phyloP scores from a whole-genome alignment of 345 rosid species.

The Gossypium rotundifolium region DNA sequence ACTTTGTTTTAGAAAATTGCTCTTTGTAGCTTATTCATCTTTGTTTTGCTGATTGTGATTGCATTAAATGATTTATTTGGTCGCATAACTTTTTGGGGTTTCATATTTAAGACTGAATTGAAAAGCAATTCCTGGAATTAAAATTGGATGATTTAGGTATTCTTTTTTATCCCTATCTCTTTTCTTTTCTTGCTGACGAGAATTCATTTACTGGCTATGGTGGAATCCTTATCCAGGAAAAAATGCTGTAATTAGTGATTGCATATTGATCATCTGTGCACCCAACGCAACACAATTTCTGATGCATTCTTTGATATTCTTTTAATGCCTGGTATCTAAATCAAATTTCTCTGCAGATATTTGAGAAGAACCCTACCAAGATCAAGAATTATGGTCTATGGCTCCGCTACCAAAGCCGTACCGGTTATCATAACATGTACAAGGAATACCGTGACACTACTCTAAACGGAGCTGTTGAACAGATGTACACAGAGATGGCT shows the following conservation, averaged over 20 bases:
- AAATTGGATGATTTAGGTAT: background rate
- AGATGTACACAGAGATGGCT: constrained; percentile 63
- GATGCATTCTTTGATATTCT: background rate
- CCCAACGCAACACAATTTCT: background rate
- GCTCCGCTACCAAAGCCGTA: constrained; percentile 54
- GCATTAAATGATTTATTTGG: background rate
- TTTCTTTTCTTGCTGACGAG: background rate
- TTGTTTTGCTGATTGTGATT: background rate
- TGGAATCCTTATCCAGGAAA: background rate
- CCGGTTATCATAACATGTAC: constrained; percentile 51
- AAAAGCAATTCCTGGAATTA: background rate
- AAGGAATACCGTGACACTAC: constrained; percentile 50
- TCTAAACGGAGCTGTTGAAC: constrained; percentile 57
- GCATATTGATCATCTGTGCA: background rate
- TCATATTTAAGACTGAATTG: too few species aligned
- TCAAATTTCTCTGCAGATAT: constrained; percentile 28
- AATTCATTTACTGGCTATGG: background rate
- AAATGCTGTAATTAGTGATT: background rate
- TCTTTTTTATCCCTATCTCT: background rate
- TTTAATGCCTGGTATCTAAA: background rate
- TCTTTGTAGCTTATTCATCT: too few species aligned
- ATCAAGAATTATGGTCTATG: constrained; percentile 56
- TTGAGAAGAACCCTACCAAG: constrained; percentile 53
- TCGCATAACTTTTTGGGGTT: too few species aligned
- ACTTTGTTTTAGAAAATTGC: background rate